Base-by-base conservation (phyloP, 306 rosid genomes). In the Carpinus fangiana region DNA sequence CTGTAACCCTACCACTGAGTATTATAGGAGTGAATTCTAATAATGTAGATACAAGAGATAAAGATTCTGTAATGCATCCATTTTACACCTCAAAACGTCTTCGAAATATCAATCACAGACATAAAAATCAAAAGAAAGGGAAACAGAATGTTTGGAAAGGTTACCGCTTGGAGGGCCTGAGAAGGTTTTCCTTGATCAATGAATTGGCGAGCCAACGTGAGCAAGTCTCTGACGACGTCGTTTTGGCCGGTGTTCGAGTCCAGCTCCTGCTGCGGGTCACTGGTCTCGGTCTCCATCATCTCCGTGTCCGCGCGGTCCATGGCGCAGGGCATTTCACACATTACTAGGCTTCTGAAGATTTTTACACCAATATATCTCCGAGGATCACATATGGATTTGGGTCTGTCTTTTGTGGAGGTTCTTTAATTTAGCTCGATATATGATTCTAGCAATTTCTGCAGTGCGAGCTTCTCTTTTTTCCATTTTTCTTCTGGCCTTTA, bases 151-250 rank as follows among this genome's bases (percentile, higher is more conserved):
- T 16, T 18, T 1, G 45, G 45, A 21, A 77, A 77, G 46, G 31
- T 72, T 84, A 89, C 98, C 90, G 97, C 96, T 84, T 93, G 94
- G 73, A 96, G 97, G 36, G 99, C 98, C 85, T 90, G 97, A 14
- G 97, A 81, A 77, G 97, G 97, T 47, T 93, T 90, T 36, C 98
- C 98, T 84, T 96, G 88, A 80, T 75, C 80, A 82, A 93, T 88
- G 78, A 96, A 86, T 48, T 88, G 97, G 23, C 94, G 90, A 77
- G 98, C 97, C 87, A 93, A 88, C 84, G 91, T 61, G 83, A 96
- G 93, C 12, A 96, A 86, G 76, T 93, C 89, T 16, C 83, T 74
- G 12, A 82, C 81, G 82, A 8, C 80, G 83, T 83, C 87, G 38
- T 54, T 36, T 53, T 78, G 78, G 73, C 73, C 76, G 70, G 84